Evolutionary conservation across 2,329 filamentous ascomycete species (phyloP), one percentile per base, ranked within the genome.

Genomic region (Byssothecium circinans): DNA sequence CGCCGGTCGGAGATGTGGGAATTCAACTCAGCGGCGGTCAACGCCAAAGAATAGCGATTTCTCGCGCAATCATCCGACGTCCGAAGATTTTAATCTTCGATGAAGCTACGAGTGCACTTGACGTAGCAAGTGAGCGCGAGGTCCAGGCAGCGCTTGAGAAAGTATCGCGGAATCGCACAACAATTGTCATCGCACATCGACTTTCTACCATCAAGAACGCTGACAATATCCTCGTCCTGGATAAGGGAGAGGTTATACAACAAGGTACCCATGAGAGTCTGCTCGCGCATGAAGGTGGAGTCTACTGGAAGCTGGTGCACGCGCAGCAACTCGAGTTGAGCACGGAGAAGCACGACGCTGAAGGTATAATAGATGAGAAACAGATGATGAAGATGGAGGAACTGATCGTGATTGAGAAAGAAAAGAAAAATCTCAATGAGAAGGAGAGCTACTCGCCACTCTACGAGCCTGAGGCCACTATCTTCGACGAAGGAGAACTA

Each of bases 21-120:
- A 92, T 96, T 67, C 76, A 95, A 41, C 79, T 97, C 10, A 95
- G 89, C 45, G 92, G 92, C 65, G 92, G 92, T 23, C 92, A 97
- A 73, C 95, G 95, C 71, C 92, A 97, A 49, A 58, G 73, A 8
- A 53, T 75, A 18, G 69, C 71, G 1, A 69, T 75, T 22, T 71
- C 73, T 4, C 52, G 73, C 49, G 71, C 72, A 2, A 62, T 75
- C 18, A 61, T 74, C 19, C 60, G 71, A 8, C 58, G 70, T 20
- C 73, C 73, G 3, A 61, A 68, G 32, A 61, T 75, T 4, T 57
- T 75, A 20, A 60, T 75, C 1, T 62, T 75, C 1, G 73, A 75
- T 47, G 73, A 52, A 40, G 49, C 49, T 2, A 52, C 49, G 4
- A 52, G 49, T 19, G 45, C 49, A 4, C 41, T 52, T 71, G 73